Base-by-base conservation (phyloP, 2,329 filamentous ascomycete species). In the Trichoderma pleuroti region DNA sequence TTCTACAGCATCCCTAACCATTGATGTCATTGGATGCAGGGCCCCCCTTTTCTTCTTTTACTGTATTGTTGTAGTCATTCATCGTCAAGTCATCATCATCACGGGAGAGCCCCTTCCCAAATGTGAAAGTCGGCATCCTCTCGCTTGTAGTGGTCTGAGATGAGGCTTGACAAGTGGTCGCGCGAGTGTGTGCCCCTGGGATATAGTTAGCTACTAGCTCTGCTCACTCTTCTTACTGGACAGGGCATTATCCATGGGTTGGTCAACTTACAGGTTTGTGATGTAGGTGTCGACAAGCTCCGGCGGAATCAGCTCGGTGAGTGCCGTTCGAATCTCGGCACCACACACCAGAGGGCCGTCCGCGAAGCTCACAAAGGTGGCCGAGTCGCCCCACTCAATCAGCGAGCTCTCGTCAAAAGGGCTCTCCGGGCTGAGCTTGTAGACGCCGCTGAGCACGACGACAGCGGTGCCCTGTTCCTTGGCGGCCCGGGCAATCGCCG, bases 371-470 rank as follows among this genome's bases (percentile, higher is more conserved):
- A 96, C 88, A 70, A 93, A 91, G 74, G 88, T 91, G 68, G 91
- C 90, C 1, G 94, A 89, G 78, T 94, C 90, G 18, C 93, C 95
- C 82, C 93, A 93, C 81, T 98, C 95, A 71, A 97, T 92, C 72
- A 97, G 83, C 5, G 90, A 89, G 73, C 93, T 91, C 67, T 92
- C 90, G 76, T 96, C 90, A 76, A 94, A 94, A 1, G 94, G 92
- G 76, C 94, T 95, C 71, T 97, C 90, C 0, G 96, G 94, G 75
- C 93, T 97, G 69, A 99, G 88, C 82, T 97, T 97, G 85, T 98
- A 98, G 24, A 98, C 91, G 36, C 94, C 95, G 66, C 92, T 92
- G 56, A 99, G 88, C 4, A 97, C 93, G 28, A 98, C 90, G 21
- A 99, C 94, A 0, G 94, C 92, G 28, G 91, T 93, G 74, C 91